Evolutionary conservation across 441 rosid species (phyloP), one percentile per base, ranked within the genome.

Genomic region (Erodium moschatum): DNA sequence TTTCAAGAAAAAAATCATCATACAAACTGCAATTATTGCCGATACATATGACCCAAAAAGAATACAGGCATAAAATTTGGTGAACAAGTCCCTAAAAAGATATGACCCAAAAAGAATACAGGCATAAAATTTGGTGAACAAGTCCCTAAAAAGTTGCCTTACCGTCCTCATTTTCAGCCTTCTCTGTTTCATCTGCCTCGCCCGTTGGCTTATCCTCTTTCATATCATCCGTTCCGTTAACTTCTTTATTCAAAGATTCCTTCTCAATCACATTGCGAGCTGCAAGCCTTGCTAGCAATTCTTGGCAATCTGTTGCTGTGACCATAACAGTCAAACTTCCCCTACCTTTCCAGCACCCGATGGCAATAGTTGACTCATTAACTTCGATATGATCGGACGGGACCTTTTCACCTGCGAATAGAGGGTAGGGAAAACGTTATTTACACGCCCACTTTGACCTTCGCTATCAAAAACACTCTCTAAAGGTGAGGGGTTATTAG

Each of bases 341-440:
- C 73, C 82, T 82, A 1, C 99, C 97, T 80, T 80, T 91, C 99
- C 97, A 89, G 84, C 99, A 91, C 40, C 90, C 92, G 19, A 94
- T 91, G 79, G 96, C 97, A 68, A 87, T 78, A 6, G 86, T 78
- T 13, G 87, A 82, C 15, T 80, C 72, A 66, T 78, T 85, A 62
- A 80, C 81, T 76, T 78, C 73, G 38, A 79, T 68, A 20, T 68
- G 65, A 73, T 77, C 82, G 44, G 80, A 71, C 6, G 40, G 69
- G 31, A 70, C 56, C 66, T 79, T 72, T 56, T 72, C 71, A 70
- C 79, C 96, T 81, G 86, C 76, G 71, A 48, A 52, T 48, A 72
- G 72, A 67, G 12, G 68, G 1, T 48, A 12, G 0, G 12, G n/a
- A 2, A 33, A 44, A 21, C 18, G 72, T 24, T 3, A 8, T 0